Percentiles rank a stretch among this genome's conserved stretches.
Conservation (phyloP, 805 yeast species). For the Zygotorulaspora danielsina region DNA sequence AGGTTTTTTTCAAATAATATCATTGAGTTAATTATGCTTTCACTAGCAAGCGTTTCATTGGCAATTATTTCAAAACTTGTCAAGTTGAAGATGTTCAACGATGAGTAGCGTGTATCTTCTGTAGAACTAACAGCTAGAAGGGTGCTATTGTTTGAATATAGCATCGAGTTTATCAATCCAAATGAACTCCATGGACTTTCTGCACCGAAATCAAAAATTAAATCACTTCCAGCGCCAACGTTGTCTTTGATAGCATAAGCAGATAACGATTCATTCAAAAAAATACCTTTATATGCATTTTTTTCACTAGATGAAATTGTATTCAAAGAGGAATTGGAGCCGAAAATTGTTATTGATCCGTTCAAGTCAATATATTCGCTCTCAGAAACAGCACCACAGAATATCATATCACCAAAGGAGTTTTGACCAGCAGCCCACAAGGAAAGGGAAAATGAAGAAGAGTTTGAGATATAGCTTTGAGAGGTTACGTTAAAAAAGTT, state of each 20-base stretch:
- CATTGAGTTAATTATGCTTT: conserved; percentile 41
- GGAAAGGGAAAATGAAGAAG: conserved; percentile 25
- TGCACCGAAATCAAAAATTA: conserved; percentile 9
- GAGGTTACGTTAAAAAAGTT: conserved; percentile 32
- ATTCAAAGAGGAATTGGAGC: conserved; percentile 14
- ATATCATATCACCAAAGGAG: conserved; percentile 32
- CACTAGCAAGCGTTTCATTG: conserved; percentile 36
- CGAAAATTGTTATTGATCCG: conserved; percentile 17
- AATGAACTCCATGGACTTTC: conserved; percentile 18
- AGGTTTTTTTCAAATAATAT: conserved; percentile 39
- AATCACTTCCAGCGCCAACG: conserved; percentile 20
- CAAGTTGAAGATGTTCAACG: conserved; percentile 33
- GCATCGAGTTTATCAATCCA: conserved; percentile 20
- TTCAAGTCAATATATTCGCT: conserved; percentile 20
- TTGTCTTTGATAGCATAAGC: conserved; percentile 59
- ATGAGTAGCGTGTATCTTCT: conserved; percentile 9
- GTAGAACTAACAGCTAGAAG: conserved; percentile 24
- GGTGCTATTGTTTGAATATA: conserved; percentile 27
- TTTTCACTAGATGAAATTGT: conserved; percentile 4
- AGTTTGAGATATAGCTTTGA: conserved; percentile 16
- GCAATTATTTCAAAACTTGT: conserved; percentile 45
- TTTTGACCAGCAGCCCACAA: conserved; percentile 31
- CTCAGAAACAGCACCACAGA: conserved; percentile 30
- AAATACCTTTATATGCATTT: conserved; percentile 36
- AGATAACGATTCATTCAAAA: conserved; percentile 45